Percentiles rank a stretch among this genome's conserved stretches.
These are phyloP conservation scores for Neurospora sp. DNA, from an alignment of 495 filamentous ascomycete genomes.

Conservation along the genomic window DNA sequence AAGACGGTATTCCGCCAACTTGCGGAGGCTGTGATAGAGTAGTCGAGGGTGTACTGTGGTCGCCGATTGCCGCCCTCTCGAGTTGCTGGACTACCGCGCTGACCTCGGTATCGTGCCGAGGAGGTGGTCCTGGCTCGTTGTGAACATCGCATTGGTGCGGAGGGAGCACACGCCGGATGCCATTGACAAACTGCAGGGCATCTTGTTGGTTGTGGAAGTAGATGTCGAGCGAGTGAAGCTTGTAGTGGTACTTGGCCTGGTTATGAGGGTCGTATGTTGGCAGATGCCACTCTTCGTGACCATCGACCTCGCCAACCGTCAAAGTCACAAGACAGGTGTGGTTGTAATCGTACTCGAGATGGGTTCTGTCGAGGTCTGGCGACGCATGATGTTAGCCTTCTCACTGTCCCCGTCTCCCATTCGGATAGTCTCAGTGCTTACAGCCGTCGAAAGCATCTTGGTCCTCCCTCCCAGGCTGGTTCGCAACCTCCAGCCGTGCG, in stretches of 20 bases:
- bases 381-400: background rate
- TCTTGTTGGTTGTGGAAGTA: constrained; percentile 84
- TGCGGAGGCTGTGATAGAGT: constrained; percentile 35
- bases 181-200: constrained; percentile 61
- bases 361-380: constrained; percentile 52
- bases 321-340: constrained; percentile 70
- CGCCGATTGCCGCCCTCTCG: constrained; percentile 64
- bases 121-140: constrained; percentile 42
- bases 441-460: constrained; percentile 85
- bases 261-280: constrained; percentile 59
- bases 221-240: constrained; percentile 73
- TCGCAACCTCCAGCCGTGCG: constrained; percentile 74
- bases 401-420: background rate
- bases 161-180: constrained; percentile 49
- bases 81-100: constrained; percentile 78
- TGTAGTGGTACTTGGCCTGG: constrained; percentile 60
- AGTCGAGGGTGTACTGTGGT: constrained; percentile 20
- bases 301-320: constrained; percentile 50
- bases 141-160: constrained; percentile 48
- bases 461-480: constrained; percentile 73
- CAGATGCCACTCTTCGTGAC: constrained; percentile 64
- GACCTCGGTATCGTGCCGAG: constrained; percentile 38
- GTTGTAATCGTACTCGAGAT: constrained; percentile 63
- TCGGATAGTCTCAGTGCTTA: constrained; percentile 27
- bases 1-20: constrained; percentile 23